Evolutionary conservation across 495 filamentous ascomycete genomes (phyloP).

Genomic region (Hyaloscypha variabilis): DNA sequence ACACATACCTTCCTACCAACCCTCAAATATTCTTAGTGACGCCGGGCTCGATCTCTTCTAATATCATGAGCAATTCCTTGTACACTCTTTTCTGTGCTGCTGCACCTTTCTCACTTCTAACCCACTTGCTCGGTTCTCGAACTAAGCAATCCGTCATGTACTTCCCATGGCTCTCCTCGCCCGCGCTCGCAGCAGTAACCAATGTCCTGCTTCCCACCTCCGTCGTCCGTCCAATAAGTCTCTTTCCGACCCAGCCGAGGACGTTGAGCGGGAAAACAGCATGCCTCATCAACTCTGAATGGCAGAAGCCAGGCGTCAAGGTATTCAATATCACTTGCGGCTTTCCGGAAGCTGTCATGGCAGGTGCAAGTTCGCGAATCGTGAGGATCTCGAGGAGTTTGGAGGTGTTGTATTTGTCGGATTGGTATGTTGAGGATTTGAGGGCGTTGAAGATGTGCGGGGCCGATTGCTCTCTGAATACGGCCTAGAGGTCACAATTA

Average conservation of each 20-base stretch:
- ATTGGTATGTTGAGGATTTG: slow-evolving; percentile 13
- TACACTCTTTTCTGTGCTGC: slow-evolving; percentile 32
- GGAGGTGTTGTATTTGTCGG: slow-evolving; percentile 43
- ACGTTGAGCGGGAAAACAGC: slow-evolving; percentile 17
- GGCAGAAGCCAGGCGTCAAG: slow-evolving; percentile 36
- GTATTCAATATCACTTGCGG: slow-evolving; percentile 53
- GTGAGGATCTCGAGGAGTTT: slow-evolving; percentile 56
- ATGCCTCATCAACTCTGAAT: slow-evolving; percentile 26
- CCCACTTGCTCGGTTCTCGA: slow-evolving; percentile 27
- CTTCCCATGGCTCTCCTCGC: slow-evolving; percentile 16
- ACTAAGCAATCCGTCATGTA: slow-evolving; percentile 28
- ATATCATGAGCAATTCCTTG: slow-evolving; percentile 34
- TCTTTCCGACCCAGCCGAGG: slow-evolving; percentile 16
- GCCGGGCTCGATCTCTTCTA: slow-evolving; percentile 36
- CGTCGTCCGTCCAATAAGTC: slow-evolving; percentile 20
- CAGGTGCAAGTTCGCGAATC: slow-evolving; percentile 46
- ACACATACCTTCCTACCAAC: background rate
- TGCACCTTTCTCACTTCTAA: slow-evolving; percentile 30
- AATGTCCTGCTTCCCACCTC: slow-evolving; percentile 26
- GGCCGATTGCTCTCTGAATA: slow-evolving; percentile 14
- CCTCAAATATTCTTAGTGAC: slow-evolving; percentile 29
- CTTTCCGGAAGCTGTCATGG: slow-evolving; percentile 24
- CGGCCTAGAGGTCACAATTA: slow-evolving; percentile 12
- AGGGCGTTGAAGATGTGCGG: slow-evolving; percentile 16
- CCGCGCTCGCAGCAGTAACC: slow-evolving; percentile 17